Evolutionary conservation across 441 rosid species (phyloP).

Genomic region (Gossypium gossypioides): DNA sequence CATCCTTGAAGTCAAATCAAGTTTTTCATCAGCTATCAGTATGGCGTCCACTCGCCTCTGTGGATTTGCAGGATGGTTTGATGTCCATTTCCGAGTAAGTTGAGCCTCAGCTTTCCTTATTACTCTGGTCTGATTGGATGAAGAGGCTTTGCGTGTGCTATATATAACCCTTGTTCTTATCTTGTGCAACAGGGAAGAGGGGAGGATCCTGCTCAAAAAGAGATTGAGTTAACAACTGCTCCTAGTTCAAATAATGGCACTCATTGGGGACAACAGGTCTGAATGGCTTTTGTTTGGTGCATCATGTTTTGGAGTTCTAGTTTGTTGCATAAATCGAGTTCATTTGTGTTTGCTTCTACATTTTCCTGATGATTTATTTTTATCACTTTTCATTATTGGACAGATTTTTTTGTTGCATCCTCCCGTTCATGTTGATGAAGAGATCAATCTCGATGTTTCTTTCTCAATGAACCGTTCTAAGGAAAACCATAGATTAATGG

Average conservation of each 20-base stretch:
- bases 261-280: conserved; percentile 98
- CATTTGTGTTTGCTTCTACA: not conserved
- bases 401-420: conserved; percentile 74
- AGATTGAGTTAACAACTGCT: conserved; percentile 79
- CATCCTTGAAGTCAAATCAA: conserved; percentile 55
- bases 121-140: not conserved
- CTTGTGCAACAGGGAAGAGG: conserved; percentile 52
- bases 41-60: conserved; percentile 44
- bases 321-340: too few species aligned
- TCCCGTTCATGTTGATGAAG: conserved; percentile 42
- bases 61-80: conserved; percentile 96
- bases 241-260: conserved; percentile 71
- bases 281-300: not conserved
- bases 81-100: conserved; percentile 88
- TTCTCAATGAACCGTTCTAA: conserved; percentile 72
- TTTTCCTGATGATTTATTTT: conserved; percentile 8
- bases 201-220: conserved; percentile 63
- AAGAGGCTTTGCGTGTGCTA: not conserved
- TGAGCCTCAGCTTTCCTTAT: conserved; percentile 11
- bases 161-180: conserved; percentile 12
- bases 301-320: not conserved
- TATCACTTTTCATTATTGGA: conserved; percentile 9
- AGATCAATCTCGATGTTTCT: conserved; percentile 47
- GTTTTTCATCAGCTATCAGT: conserved; percentile 40
- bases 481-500: conserved; percentile 88